These are phyloP conservation scores for Phytopythium litorale DNA, from an alignment of 352 stramenopile genomes.

Conservation along the genomic window DNA sequence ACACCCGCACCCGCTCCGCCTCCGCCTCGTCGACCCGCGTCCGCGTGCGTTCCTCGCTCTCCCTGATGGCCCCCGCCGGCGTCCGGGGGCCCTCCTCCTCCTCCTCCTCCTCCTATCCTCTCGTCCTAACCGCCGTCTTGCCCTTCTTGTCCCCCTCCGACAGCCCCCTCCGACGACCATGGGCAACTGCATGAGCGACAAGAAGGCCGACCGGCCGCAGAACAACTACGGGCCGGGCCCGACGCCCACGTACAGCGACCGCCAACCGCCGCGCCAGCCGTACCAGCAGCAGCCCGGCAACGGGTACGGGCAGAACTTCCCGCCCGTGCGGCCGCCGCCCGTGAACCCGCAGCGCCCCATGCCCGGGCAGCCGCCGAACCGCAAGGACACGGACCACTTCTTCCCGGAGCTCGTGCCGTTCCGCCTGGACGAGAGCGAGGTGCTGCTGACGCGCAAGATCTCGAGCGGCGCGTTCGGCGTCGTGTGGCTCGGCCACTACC, in stretches of 20 bases:
- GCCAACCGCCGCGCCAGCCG: neutral
- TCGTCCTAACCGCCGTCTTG: neutral
- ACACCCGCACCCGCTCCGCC: neutral
- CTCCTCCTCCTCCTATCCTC: too few species aligned
- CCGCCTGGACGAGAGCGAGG: conserved; percentile 79
- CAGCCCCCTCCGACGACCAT: neutral
- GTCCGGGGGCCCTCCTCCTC: too few species aligned
- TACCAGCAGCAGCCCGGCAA: neutral
- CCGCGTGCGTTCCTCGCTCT: neutral
- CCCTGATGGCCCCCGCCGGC: too few species aligned
- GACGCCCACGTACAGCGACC: conserved; percentile 1
- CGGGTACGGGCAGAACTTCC: conserved; percentile 1
- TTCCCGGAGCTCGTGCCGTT: conserved; percentile 72
- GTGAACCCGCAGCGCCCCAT: neutral
- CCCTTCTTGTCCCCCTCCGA: neutral
- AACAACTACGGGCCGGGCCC: neutral
- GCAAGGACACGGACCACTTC: conserved; percentile 35
- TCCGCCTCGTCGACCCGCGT: neutral
- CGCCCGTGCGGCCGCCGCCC: conserved; percentile 6
- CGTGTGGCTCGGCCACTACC: conserved; percentile 85
- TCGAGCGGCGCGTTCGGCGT: conserved; percentile 80
- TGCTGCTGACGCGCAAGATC: conserved; percentile 79
- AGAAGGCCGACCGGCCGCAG: conserved; percentile 3
- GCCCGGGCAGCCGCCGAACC: conserved; percentile 3
- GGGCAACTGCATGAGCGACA: conserved; percentile 11